Conservation (phyloP, 768 basidiomycete genomes). For the Mycena alexandri region DNA sequence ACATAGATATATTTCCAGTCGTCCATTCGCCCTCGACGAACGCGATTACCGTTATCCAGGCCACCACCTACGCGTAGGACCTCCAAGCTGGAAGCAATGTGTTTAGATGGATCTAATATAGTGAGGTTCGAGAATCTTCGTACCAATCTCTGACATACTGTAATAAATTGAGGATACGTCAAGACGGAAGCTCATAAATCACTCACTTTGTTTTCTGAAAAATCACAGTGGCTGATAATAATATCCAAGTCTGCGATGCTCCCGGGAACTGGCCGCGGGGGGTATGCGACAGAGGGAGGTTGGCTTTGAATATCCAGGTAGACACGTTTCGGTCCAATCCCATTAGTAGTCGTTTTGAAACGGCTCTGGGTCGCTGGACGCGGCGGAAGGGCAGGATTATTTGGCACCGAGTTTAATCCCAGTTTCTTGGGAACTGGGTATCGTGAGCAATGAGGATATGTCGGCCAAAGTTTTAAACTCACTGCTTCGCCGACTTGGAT, state of each 20-base stretch:
- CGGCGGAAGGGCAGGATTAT: constrained; percentile 83
- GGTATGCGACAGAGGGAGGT: constrained; percentile 79
- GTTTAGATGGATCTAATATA: background rate
- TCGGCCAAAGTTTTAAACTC: constrained; percentile 47
- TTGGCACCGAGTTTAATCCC: constrained; percentile 64
- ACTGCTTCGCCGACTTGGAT: constrained; percentile 87
- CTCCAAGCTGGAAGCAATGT: constrained; percentile 63
- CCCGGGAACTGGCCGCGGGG: constrained; percentile 87
- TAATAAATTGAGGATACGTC: background rate
- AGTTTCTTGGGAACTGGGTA: constrained; percentile 77
- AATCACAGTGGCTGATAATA: constrained; percentile 94
- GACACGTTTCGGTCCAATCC: constrained; percentile 81
- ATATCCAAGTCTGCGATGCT: constrained; percentile 90
- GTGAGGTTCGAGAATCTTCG: background rate
- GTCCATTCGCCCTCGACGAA: constrained; percentile 81
- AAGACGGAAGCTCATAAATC: constrained; percentile 9
- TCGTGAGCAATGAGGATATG: constrained; percentile 17
- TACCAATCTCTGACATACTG: constrained; percentile 94
- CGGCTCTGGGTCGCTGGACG: constrained; percentile 55
- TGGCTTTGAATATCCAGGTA: constrained; percentile 81
- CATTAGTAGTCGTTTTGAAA: constrained; percentile 70
- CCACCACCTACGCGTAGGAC: constrained; percentile 90
- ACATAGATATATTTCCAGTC: constrained; percentile 91
- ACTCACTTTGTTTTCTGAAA: constrained; percentile 78
- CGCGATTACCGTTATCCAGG: constrained; percentile 83